Conservation (phyloP, 371 early-diverging fungal species). For the Phascolomyces articulosus region DNA sequence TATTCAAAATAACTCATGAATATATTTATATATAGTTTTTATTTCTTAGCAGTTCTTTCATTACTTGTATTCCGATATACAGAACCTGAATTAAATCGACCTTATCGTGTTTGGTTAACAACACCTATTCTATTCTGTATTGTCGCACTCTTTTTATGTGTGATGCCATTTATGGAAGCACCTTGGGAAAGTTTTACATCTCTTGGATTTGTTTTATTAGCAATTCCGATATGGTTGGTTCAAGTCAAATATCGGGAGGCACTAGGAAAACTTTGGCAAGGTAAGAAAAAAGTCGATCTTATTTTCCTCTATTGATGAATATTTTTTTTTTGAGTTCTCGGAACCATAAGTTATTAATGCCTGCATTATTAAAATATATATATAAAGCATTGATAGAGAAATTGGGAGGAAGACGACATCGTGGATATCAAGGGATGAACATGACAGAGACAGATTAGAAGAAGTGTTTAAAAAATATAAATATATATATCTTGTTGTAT, state of each 20-base stretch:
- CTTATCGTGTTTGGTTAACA: slow-evolving; percentile 63
- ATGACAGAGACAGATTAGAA: slow-evolving; percentile 35
- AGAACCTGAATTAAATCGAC: slow-evolving; percentile 65
- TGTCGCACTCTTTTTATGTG: slow-evolving; percentile 61
- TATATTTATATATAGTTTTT: slow-evolving; percentile 33
- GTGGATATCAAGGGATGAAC: slow-evolving; percentile 47
- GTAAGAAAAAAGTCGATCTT: slow-evolving; percentile 19
- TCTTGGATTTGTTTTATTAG: slow-evolving; percentile 38
- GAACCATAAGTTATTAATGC: no score
- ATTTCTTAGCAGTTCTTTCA: slow-evolving; percentile 57
- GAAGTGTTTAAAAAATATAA: neutral
- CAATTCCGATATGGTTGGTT: slow-evolving; percentile 57
- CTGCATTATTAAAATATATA: neutral
- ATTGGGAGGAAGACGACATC: slow-evolving; percentile 24
- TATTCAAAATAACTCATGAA: no score
- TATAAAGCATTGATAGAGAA: slow-evolving; percentile 20
- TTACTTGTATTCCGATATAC: slow-evolving; percentile 59
- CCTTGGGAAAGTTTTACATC: slow-evolving; percentile 60
- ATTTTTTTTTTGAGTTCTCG: no score
- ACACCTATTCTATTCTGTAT: slow-evolving; percentile 64
- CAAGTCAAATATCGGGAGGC: slow-evolving; percentile 41
- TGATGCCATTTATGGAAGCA: slow-evolving; percentile 65
- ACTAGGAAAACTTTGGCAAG: slow-evolving; percentile 26
- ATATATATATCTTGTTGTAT: neutral
- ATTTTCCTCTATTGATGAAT: neutral